Percentiles rank a stretch among this genome's conserved stretches.
Conservation (phyloP, 352 stramenopile species). For the Plasmopara viticola region DNA sequence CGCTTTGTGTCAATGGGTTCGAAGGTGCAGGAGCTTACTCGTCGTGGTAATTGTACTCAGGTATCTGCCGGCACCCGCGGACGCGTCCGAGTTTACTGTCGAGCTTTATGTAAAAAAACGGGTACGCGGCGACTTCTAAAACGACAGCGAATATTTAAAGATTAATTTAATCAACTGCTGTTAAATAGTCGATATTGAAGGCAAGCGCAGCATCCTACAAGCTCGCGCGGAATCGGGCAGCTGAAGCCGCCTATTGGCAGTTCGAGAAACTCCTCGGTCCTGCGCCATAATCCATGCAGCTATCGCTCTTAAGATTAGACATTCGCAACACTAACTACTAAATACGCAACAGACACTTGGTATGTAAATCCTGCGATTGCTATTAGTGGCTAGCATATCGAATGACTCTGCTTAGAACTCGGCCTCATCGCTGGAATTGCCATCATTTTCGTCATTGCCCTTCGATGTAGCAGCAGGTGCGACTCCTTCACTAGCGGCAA, state of each 20-base stretch:
- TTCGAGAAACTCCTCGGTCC: conserved; percentile 29
- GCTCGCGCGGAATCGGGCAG: conserved; percentile 43
- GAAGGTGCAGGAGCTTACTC: neutral
- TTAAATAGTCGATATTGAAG: conserved; percentile 36
- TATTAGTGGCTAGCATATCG: no score
- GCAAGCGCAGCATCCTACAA: conserved; percentile 52
- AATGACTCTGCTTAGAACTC: conserved; percentile 55
- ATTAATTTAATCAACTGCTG: no score
- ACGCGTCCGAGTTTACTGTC: conserved; percentile 41
- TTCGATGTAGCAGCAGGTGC: conserved; percentile 8
- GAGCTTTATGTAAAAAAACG: conserved; percentile 60
- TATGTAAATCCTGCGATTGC: no score
- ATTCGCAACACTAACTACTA: no score
- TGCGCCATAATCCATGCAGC: conserved; percentile 5
- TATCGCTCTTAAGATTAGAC: no score
- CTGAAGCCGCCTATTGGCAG: conserved; percentile 44
- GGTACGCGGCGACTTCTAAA: conserved; percentile 21
- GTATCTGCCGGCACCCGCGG: conserved; percentile 42
- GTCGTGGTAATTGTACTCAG: conserved; percentile 17
- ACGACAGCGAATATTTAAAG: no score
- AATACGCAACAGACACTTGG: no score
- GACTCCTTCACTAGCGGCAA: conserved; percentile 16
- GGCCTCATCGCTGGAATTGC: conserved; percentile 76
- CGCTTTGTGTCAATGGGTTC: neutral
- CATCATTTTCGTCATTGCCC: conserved; percentile 41